Conservation (phyloP, 768 basidiomycete genomes). For the Trametes maxima region DNA sequence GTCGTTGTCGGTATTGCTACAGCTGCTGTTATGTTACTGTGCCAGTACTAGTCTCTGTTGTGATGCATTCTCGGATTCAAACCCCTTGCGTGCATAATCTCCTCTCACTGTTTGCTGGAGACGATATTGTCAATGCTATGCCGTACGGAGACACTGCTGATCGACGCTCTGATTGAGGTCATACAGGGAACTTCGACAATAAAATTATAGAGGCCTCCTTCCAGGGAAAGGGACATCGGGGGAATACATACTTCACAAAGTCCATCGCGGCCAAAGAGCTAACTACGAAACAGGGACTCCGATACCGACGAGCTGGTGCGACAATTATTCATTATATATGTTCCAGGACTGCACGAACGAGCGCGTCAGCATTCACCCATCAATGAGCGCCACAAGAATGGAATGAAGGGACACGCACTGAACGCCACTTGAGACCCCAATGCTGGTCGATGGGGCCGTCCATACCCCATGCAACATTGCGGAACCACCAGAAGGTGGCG, state of each 20-base stretch:
- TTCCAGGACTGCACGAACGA: slow-evolving; percentile 36
- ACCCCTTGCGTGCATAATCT: background rate
- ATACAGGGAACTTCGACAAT: background rate
- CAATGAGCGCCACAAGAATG: background rate
- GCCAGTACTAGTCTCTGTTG: slow-evolving; percentile 21
- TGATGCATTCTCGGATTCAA: slow-evolving; percentile 12
- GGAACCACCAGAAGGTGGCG: slow-evolving; percentile 95
- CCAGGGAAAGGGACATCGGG: background rate
- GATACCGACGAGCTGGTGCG: slow-evolving; percentile 13
- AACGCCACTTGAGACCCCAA: slow-evolving; percentile 79
- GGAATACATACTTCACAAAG: slow-evolving; percentile 19
- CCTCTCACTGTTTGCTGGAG: no score
- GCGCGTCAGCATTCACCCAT: background rate
- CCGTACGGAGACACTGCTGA: background rate
- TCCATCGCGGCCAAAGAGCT: slow-evolving; percentile 14
- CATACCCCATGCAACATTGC: slow-evolving; percentile 85
- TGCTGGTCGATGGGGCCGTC: slow-evolving; percentile 84
- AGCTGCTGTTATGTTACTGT: slow-evolving; percentile 23
- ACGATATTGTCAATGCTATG: background rate
- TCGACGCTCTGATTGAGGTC: background rate
- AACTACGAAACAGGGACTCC: slow-evolving; percentile 10
- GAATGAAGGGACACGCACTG: slow-evolving; percentile 39
- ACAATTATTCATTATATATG: slow-evolving; percentile 35
- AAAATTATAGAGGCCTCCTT: slow-evolving; percentile 5
- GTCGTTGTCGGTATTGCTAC: slow-evolving; percentile 17